These are phyloP conservation scores for Geotrichum fermentans DNA, from an alignment of 1,139 yeast species.

Conservation along the genomic window DNA sequence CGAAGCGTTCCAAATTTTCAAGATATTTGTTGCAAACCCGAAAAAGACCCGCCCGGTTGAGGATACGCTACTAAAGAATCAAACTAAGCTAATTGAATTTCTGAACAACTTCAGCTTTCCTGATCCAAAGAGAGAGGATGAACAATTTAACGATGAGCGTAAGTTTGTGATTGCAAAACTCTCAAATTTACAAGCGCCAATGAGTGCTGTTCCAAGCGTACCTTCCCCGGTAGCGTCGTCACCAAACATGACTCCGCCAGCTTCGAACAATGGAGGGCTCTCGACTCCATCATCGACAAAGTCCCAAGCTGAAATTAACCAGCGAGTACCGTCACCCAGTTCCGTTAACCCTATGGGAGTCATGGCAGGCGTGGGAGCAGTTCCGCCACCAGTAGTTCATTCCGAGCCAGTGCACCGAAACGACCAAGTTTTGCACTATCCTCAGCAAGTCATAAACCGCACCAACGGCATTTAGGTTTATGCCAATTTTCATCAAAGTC, in stretches of 20 bases:
- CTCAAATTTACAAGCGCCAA: conserved; percentile 43
- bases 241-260: conserved; percentile 20
- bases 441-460: conserved; percentile 1
- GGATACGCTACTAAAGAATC: conserved; percentile 79
- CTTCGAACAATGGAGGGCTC: background rate
- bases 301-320: background rate
- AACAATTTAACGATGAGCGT: conserved; percentile 70
- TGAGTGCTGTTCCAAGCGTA: conserved; percentile 1
- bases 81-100: conserved; percentile 67
- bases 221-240: conserved; percentile 17
- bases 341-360: conserved; percentile 21
- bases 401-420: conserved; percentile 20
- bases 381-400: conserved; percentile 27
- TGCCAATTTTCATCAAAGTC: background rate
- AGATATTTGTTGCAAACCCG: conserved; percentile 90
- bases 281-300: conserved; percentile 1
- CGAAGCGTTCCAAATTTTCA: conserved; percentile 90
- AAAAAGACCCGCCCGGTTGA: conserved; percentile 72
- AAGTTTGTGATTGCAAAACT: conserved; percentile 75
- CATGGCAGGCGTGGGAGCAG: conserved; percentile 22
- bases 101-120: conserved; percentile 58
- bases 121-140: conserved; percentile 54
- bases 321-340: conserved; percentile 5
- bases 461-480: background rate
- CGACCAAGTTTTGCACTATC: conserved; percentile 19